These are phyloP conservation scores for Coemansia sp. DNA, from an alignment of 192 early-diverging fungal genomes.

Conservation along the genomic window DNA sequence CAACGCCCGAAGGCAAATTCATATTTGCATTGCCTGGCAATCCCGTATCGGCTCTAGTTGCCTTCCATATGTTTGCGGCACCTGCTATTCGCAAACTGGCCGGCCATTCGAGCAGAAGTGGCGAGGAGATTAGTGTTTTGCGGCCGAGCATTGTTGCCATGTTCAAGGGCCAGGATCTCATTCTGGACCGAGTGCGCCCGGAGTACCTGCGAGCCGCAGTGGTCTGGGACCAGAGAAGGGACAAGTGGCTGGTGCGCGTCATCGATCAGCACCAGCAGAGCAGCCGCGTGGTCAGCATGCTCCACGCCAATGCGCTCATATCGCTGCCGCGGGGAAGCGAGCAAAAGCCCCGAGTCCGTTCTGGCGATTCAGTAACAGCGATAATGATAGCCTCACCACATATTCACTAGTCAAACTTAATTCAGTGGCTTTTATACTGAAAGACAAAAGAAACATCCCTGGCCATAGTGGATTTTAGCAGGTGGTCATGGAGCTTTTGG, in stretches of 20 bases:
- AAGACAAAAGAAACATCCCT: slow-evolving; percentile 75
- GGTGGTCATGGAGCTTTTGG: slow-evolving; percentile 58
- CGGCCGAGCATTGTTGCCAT: slow-evolving; percentile 63
- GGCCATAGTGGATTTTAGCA: slow-evolving; percentile 62
- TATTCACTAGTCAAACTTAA: background rate
- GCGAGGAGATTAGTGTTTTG: slow-evolving; percentile 26
- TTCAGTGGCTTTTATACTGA: slow-evolving; percentile 70
- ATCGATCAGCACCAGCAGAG: slow-evolving; percentile 78
- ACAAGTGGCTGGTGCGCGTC: slow-evolving; percentile 45
- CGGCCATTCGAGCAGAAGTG: slow-evolving; percentile 50
- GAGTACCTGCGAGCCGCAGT: slow-evolving; percentile 29
- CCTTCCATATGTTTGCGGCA: slow-evolving; percentile 86
- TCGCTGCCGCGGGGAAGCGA: slow-evolving; percentile 61
- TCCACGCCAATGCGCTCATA: slow-evolving; percentile 74
- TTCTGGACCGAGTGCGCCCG: slow-evolving; percentile 34
- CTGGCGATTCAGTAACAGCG: slow-evolving; percentile 19
- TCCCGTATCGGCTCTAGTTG: slow-evolving; percentile 87
- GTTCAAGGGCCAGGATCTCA: slow-evolving; percentile 64
- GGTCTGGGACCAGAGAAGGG: slow-evolving; percentile 20
- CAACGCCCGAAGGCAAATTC: slow-evolving; percentile 53
- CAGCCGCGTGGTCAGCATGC: slow-evolving; percentile 75
- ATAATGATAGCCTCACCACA: slow-evolving; percentile 34
- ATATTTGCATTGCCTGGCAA: slow-evolving; percentile 93
- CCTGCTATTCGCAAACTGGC: slow-evolving; percentile 80
- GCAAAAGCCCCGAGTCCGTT: slow-evolving; percentile 1